phyloP scores from a whole-genome alignment of 257 asterid species.

The Knoxia roxburghii region DNA sequence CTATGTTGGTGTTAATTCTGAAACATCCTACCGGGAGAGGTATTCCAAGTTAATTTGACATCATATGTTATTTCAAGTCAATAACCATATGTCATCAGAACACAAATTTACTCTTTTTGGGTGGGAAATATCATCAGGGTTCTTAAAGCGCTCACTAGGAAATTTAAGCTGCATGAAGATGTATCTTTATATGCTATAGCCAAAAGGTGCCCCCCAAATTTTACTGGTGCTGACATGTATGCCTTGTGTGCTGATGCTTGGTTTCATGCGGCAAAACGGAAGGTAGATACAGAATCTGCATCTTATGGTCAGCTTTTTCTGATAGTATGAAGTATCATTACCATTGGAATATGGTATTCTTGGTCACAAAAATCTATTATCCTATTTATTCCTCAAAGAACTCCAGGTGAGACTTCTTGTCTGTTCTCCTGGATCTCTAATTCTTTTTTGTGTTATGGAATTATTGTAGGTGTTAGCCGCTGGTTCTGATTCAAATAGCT shows the following conservation, averaged over 20 bases:
- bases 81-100: background rate
- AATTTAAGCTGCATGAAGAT: conserved; percentile 72
- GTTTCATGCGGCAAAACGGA: conserved; percentile 92
- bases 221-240: conserved; percentile 97
- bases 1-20: conserved; percentile 93
- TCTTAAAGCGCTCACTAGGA: conserved; percentile 82
- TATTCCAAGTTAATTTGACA: conserved; percentile 16
- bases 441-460: conserved; percentile 7
- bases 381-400: background rate
- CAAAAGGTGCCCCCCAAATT: conserved; percentile 80
- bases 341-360: background rate
- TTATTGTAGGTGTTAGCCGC: conserved; percentile 42
- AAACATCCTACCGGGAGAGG: conserved; percentile 94
- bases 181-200: conserved; percentile 73
- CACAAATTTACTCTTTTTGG: background rate
- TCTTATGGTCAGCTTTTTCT: background rate
- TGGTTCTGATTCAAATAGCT: conserved; percentile 37
- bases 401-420: background rate
- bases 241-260: conserved; percentile 98
- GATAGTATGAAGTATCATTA: too few species aligned
- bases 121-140: conserved; percentile 50
- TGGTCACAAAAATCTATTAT: background rate
- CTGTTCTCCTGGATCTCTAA: background rate
- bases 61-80: background rate
- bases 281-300: conserved; percentile 33